phyloP scores from a whole-genome alignment of 106 monocot genomes.

The Platanthera zijinensis region DNA sequence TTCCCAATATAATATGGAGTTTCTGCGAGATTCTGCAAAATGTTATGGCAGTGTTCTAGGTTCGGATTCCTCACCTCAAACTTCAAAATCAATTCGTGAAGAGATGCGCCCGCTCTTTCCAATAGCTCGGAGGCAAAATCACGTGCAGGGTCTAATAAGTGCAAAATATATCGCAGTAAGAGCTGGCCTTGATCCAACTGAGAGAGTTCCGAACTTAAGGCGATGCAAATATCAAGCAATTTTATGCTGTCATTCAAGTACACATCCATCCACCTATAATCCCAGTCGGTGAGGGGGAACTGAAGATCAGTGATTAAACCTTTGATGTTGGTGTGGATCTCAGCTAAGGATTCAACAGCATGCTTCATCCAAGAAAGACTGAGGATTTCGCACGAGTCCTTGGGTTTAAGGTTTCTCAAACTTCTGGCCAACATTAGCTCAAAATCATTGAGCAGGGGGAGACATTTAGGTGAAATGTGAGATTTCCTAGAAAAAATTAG shows the following conservation, averaged over 20 bases:
- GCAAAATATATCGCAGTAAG: conserved; percentile 42
- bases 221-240: conserved; percentile 78
- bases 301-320: conserved; percentile 59
- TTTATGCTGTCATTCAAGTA: conserved; percentile 79
- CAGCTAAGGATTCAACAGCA: conserved; percentile 44
- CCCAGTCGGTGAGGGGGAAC: conserved; percentile 84
- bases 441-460: conserved; percentile 28
- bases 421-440: conserved; percentile 52
- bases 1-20: conserved; percentile 31
- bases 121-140: conserved; percentile 29
- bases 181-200: conserved; percentile 55
- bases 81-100: conserved; percentile 41
- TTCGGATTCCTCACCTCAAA: conserved; percentile 27
- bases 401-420: conserved; percentile 44
- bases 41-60: conserved; percentile 28
- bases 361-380: conserved; percentile 69
- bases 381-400: conserved; percentile 36
- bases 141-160: conserved; percentile 25
- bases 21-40: conserved; percentile 29
- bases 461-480: conserved; percentile 36
- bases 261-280: conserved; percentile 67
- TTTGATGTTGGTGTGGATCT: conserved; percentile 45
- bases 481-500: conserved; percentile 34
- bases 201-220: conserved; percentile 65
- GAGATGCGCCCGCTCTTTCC: conserved; percentile 24